Base-by-base conservation (phyloP, 2,329 filamentous ascomycete species). In the Diaporthe sp. region DNA sequence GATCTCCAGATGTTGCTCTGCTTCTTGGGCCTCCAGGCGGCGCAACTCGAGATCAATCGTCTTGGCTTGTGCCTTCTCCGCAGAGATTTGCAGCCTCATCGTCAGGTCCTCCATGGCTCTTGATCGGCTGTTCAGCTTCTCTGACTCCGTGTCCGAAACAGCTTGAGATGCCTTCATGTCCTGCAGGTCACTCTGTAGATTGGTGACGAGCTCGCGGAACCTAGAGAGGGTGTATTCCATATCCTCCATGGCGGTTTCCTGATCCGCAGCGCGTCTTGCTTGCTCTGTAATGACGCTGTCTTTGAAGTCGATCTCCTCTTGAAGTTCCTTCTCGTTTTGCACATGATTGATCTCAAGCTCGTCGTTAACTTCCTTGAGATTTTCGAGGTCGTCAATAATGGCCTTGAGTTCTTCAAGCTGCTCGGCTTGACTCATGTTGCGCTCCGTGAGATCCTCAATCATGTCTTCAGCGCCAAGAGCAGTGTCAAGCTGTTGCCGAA, bases 101-200 rank as follows among this genome's bases (percentile, higher is more conserved):
- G 98, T 98, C 60, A 99, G 89, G 80, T 99, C 96, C 91, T 98
- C 94, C 93, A 99, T 97, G 71, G 96, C 95, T 77, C 95, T 92
- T 58, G 96, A 97, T 76, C 95, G 93, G 79, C 91, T 94, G 77
- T 93, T 96, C 72, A 98, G 90, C 82, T 98, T 95, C 82, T 96
- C 95, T 0, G 96, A 95, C 82, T 98, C 96, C 22, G 93, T 93
- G 83, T 98, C 97, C 0, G 95, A 97, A 78, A 98, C 94, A 58
- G 96, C 95, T 80, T 97, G 95, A 5, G 95, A 97, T 17, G 96
- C 94, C 75, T 95, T 92, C 89, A 98, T 96, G 80, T 98, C 96
- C 79, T 97, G 94, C 77, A 98, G 86, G 81, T 98, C 95, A 78
- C 88, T 92, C 83, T 98, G 95, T 76, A 98, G 85, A 78, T 92